phyloP scores from a whole-genome alignment of 768 basidiomycete species.

The Panellus pusillus region DNA sequence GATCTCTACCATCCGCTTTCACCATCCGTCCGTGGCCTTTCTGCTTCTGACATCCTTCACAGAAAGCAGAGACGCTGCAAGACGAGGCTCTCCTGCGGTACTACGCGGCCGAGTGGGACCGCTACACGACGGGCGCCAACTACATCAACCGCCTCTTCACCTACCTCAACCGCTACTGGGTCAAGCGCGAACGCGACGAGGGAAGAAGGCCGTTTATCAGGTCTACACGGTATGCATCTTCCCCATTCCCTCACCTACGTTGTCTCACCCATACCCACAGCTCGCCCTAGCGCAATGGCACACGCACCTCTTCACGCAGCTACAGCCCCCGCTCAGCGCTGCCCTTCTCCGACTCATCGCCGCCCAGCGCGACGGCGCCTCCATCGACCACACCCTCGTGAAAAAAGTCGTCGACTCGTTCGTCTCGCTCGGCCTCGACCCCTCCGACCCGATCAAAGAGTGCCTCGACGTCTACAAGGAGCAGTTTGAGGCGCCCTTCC shows the following conservation, averaged over 20 bases:
- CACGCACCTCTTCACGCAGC: slow-evolving; percentile 80
- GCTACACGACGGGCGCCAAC: slow-evolving; percentile 95
- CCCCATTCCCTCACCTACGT: background rate
- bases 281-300: slow-evolving; percentile 97
- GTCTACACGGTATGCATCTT: slow-evolving; percentile 77
- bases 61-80: slow-evolving; percentile 81
- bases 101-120: slow-evolving; percentile 92
- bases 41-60: slow-evolving; percentile 15
- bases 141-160: slow-evolving; percentile 97
- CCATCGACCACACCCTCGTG: slow-evolving; percentile 87
- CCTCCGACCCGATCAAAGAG: slow-evolving; percentile 86
- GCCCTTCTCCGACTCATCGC: slow-evolving; percentile 90
- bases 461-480: slow-evolving; percentile 93
- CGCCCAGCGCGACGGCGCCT: slow-evolving; percentile 89
- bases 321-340: slow-evolving; percentile 78
- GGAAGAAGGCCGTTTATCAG: slow-evolving; percentile 89
- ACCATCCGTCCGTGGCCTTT: background rate
- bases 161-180: slow-evolving; percentile 99
- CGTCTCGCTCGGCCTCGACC: slow-evolving; percentile 92
- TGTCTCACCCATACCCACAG: slow-evolving; percentile 34
- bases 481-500: slow-evolving; percentile 87
- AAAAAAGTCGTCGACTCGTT: slow-evolving; percentile 96
- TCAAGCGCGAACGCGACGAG: slow-evolving; percentile 96
- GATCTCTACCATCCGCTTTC: background rate
- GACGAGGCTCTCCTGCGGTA: slow-evolving; percentile 88